Conservation (phyloP, 2,329 filamentous ascomycete species). For the Penicillium hordei region DNA sequence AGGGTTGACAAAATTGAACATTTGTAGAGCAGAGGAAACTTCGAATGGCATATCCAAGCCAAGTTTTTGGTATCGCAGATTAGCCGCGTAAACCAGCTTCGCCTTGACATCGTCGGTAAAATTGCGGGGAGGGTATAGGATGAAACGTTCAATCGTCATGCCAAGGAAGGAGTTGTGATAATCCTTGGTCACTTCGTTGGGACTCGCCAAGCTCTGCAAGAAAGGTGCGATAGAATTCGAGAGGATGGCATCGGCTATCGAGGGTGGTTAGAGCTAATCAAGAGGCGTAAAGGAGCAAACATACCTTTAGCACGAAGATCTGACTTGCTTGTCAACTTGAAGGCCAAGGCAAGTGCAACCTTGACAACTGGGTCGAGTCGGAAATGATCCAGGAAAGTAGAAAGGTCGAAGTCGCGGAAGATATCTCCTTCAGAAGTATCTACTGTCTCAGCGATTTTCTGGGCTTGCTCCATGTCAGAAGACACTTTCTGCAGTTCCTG, state of each 20-base stretch:
- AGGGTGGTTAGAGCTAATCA: not conserved
- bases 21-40: constrained; percentile 45
- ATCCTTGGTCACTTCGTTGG: constrained; percentile 62
- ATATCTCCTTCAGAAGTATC: constrained; percentile 88
- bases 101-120: constrained; percentile 78
- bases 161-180: constrained; percentile 72
- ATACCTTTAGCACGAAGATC: constrained; percentile 89
- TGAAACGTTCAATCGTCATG: constrained; percentile 78
- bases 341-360: constrained; percentile 82
- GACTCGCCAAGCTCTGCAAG: constrained; percentile 69
- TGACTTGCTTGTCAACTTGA: constrained; percentile 75
- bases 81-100: constrained; percentile 61
- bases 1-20: constrained; percentile 46
- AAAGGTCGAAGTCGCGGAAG: constrained; percentile 95
- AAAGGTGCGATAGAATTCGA: constrained; percentile 77
- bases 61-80: constrained; percentile 67
- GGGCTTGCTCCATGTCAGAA: constrained; percentile 75
- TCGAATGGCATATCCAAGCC: constrained; percentile 44
- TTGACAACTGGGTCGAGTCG: constrained; percentile 86
- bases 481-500: constrained; percentile 84
- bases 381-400: constrained; percentile 93
- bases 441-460: constrained; percentile 89
- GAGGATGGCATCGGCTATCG: constrained; percentile 83
- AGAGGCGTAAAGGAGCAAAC: constrained; percentile 17
- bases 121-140: constrained; percentile 81